Base-by-base conservation (phyloP, 2,329 filamentous ascomycete genomes). In the Botrytis cinerea region DNA sequence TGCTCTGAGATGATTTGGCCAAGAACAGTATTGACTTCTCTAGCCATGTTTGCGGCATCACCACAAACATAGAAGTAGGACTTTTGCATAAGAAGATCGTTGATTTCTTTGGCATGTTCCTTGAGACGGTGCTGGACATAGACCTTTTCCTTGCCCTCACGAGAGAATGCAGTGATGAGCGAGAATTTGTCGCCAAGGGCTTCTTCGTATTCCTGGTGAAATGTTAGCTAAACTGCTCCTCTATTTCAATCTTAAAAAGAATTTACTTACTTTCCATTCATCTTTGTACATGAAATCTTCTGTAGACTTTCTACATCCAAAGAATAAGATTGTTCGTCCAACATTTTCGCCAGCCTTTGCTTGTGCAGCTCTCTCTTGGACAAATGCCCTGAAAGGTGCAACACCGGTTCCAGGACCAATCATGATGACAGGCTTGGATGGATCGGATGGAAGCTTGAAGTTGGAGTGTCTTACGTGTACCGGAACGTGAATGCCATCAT, bases 51-150 rank as follows among this genome's bases (percentile, higher is more conserved):
- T 73, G 96, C 93, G 0, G 97, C 97, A 81, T 99, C 96, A 84
- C 96, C 96, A 80, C 97, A 99, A 74, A 99, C 95, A 82, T 99
- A 99, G 83, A 99, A 95, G 84, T 96, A 98, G 8, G 94, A 96
- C 82, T 95, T 93, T 83, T 94, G 87, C 78, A 92, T 87, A 16
- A 99, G 87, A 1, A 99, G 89, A 77, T 95, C 91, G 84, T 97
- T 95, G 84, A 99, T 88, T 79, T 97, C 90, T 79, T 93, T 88
- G 74, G 93, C 91, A 69, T 91, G 87, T 83, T 98, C 93, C 84
- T 93, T 92, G 75, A 99, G 87, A 75, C 93, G 89, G 84, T 99
- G 94, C 84, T 99, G 96, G 35, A 99, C 96, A 81, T 99, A 99
- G 54, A 99, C 93, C 85, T 99, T 99, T 83, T 96, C 88, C 61